Evolutionary conservation across 345 rosid genomes (phyloP), one percentile per base, ranked within the genome.

Genomic region (Aethionema arabicum): DNA sequence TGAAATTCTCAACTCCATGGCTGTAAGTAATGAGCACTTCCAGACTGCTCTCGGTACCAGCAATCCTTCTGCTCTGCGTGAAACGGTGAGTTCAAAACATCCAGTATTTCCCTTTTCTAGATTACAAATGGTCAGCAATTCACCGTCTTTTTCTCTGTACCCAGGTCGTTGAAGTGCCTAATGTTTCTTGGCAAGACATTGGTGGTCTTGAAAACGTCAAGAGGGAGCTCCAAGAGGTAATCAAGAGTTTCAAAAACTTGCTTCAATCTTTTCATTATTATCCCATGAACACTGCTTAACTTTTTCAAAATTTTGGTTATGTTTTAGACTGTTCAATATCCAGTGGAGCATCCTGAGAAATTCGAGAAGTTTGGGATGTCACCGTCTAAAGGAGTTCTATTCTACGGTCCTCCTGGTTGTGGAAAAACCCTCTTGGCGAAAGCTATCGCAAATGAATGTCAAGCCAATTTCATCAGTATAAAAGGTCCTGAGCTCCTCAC

Each of bases 311-410:
- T 48, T 37, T 30, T 21, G 27, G 16, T 8, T 51, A 10, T 42
- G 31, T 54, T 50, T 29, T 64, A 84, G 91, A 85, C 87, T 67
- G 87, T 85, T 47, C 91, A 82, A 68, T 85, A 82, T 65, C 91
- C 91, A n/a, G 85, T 85, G 63, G 91, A 85, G 85, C 91, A 85
- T 43, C 91, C 91, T 3, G 87, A 85, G 76, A 85, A 80, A 70
- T 85, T 85, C 38, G 84, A 82, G 82, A 85, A 85, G 64, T 82
- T 85, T 72, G 91, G 85, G 5, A 82, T 85, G 91, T 79, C 91
- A 33, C 91, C 91, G n/a, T 85, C 91, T 1, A 82, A 82, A 44
- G 91, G 88, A 15, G 88, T 80, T 65, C 82, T 85, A 11, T 82
- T 85, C 80, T 85, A 85, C 42, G 88, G 91, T 4, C 91, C 87